phyloP scores from a whole-genome alignment of 2,329 filamentous ascomycete genomes.

The Pezicula radicicola region DNA sequence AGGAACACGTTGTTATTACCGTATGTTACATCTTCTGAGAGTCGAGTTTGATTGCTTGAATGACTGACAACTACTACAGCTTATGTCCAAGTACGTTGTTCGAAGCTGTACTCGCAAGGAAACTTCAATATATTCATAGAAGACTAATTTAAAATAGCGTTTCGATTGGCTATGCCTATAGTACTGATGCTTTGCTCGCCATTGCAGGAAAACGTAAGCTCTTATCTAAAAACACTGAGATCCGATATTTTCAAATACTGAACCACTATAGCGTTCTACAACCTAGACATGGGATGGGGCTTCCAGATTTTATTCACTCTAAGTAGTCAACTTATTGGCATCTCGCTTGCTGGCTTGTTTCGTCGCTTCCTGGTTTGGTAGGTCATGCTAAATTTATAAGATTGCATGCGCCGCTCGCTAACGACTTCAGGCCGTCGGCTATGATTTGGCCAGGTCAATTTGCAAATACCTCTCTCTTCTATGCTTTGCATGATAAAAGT shows the following conservation, averaged over 20 bases:
- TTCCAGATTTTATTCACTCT: constrained; percentile 58
- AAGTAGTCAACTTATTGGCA: constrained; percentile 47
- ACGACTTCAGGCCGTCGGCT: constrained; percentile 12
- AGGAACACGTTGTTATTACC: constrained; percentile 30
- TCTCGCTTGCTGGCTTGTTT: constrained; percentile 5
- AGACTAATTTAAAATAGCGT: constrained; percentile 29
- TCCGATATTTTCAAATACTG: neutral
- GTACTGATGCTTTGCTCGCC: constrained; percentile 70
- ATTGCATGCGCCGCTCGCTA: too few relatives aligned
- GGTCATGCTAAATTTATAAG: neutral
- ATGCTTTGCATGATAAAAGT: constrained; percentile 57
- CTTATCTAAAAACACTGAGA: neutral
- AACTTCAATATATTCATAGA: neutral
- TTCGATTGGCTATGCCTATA: constrained; percentile 46
- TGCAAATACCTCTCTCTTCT: constrained; percentile 14
- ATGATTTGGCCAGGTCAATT: constrained; percentile 14
- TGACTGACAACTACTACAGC: constrained; percentile 19
- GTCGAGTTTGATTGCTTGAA: neutral
- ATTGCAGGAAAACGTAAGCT: constrained; percentile 40
- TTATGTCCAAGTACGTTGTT: constrained; percentile 17
- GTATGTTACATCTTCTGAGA: constrained; percentile 39
- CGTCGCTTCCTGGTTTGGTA: constrained; percentile 6
- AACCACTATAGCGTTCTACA: constrained; percentile 61
- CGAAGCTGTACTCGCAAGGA: neutral
- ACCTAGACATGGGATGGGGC: constrained; percentile 53